Percentiles rank a stretch among this genome's conserved stretches.
phyloP scores from a whole-genome alignment of 352 stramenopile species.

The Globisporangium megalacanthum region DNA sequence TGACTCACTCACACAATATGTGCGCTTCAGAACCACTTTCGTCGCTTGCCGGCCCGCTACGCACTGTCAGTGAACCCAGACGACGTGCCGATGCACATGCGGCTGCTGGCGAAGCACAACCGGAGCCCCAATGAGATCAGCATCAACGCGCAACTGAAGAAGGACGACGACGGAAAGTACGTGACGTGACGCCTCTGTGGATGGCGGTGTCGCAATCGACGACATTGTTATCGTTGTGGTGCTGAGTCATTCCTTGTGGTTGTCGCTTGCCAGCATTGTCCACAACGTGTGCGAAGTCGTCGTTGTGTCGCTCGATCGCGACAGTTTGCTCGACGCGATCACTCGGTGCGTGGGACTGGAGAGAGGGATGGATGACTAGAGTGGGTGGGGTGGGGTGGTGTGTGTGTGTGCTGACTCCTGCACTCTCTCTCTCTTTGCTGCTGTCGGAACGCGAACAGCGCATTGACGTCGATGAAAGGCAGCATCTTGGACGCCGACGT shows the following conservation, averaged over 20 bases:
- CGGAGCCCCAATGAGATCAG: constrained; percentile 75
- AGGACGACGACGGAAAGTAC: constrained; percentile 84
- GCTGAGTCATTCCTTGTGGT: not conserved
- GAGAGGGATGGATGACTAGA: not conserved
- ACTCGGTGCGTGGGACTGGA: constrained; percentile 24
- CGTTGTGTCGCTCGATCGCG: constrained; percentile 68
- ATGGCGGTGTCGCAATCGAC: not conserved
- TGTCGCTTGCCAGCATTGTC: constrained; percentile 38
- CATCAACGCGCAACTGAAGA: constrained; percentile 79
- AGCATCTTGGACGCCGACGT: constrained; percentile 84
- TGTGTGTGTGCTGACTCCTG: not conserved
- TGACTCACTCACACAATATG: not conserved
- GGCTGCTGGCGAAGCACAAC: constrained; percentile 74
- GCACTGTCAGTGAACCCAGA: constrained; percentile 81
- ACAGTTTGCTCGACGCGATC: constrained; percentile 79
- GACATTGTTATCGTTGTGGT: not conserved
- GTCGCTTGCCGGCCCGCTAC: constrained; percentile 74
- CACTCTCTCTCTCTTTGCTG: not conserved
- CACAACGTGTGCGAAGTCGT: constrained; percentile 79
- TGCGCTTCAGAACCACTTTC: constrained; percentile 53
- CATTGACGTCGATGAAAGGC: constrained; percentile 76
- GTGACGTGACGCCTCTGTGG: constrained; percentile 9
- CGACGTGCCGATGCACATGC: constrained; percentile 86
- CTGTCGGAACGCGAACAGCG: constrained; percentile 20
- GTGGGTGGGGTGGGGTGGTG: no score